Percentiles rank a stretch among this genome's conserved stretches.
Evolutionary conservation across 768 basidiomycete genomes (phyloP).

Genomic region (Lactarius pseudohatsudake): DNA sequence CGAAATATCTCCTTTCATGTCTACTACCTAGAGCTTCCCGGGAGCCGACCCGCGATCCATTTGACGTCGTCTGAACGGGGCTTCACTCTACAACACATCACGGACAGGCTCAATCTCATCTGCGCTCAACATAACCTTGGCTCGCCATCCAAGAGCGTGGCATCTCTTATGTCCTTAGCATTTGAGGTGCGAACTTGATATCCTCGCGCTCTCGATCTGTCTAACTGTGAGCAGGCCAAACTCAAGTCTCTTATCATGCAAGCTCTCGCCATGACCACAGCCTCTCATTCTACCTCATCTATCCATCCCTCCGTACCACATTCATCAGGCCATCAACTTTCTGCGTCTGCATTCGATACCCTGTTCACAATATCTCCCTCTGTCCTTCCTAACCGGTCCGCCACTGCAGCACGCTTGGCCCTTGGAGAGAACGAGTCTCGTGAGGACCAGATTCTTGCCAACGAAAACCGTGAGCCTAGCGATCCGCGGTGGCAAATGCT

Average conservation of each 20-base stretch:
- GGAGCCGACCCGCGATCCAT: constrained; percentile 68
- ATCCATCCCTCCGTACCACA: constrained; percentile 58
- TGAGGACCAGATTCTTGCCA: constrained; percentile 58
- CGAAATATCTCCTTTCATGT: background rate
- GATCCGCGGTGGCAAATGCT: constrained; percentile 79
- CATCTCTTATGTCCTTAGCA: constrained; percentile 71
- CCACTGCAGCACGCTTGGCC: constrained; percentile 70
- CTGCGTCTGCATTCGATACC: constrained; percentile 70
- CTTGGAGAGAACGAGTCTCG: constrained; percentile 55
- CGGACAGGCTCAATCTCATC: constrained; percentile 78
- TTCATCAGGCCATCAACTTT: constrained; percentile 46
- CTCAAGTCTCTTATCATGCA: constrained; percentile 83
- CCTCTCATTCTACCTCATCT: constrained; percentile 74
- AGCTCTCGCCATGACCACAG: constrained; percentile 71
- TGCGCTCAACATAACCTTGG: constrained; percentile 73
- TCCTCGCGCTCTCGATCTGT: background rate
- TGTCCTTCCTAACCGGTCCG: constrained; percentile 75
- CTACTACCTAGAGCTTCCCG: constrained; percentile 54
- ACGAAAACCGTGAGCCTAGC: constrained; percentile 52
- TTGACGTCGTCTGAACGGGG: constrained; percentile 72
- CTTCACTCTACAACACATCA: constrained; percentile 73
- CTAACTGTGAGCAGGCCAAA: constrained; percentile 53
- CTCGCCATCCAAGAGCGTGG: constrained; percentile 59
- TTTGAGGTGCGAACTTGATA: constrained; percentile 54
- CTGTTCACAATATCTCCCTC: constrained; percentile 76